A percentile compares a stretch with the other conserved stretches of the same genome.
These are phyloP conservation scores for Acanthamoeba sp. DNA, from an alignment of 208 protist genomes.

Conservation along the genomic window DNA sequence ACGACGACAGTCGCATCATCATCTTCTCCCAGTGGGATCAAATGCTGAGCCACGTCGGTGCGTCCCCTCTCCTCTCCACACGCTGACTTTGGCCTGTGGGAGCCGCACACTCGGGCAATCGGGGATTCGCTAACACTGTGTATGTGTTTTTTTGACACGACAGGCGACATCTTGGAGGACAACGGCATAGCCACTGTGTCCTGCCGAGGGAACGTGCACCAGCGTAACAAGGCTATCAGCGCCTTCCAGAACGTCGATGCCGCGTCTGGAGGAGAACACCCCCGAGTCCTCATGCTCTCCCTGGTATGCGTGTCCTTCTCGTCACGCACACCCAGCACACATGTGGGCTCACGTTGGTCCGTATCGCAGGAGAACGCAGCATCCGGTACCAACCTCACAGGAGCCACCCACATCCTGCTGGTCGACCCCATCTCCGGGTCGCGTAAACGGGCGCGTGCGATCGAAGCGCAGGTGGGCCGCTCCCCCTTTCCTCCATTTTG, in stretches of 20 bases:
- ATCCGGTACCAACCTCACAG: constrained; percentile 77
- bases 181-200: constrained; percentile 53
- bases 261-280: not conserved
- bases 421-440: constrained; percentile 74
- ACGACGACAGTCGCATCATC: constrained; percentile 46
- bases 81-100: no score
- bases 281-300: constrained; percentile 77
- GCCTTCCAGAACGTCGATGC: constrained; percentile 52
- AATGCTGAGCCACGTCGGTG: constrained; percentile 18
- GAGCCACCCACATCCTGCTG: constrained; percentile 75
- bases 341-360: not conserved
- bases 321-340: not conserved
- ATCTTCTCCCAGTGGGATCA: constrained; percentile 68
- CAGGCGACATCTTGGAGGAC: constrained; percentile 38
- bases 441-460: constrained; percentile 26
- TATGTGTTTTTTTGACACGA: no score
- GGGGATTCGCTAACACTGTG: no score
- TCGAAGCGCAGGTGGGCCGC: not conserved
- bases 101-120: no score
- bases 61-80: no score
- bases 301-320: not conserved
- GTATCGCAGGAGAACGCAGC: constrained; percentile 68
- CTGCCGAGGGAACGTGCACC: constrained; percentile 76
- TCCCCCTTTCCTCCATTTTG: not conserved
- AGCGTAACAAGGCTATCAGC: constrained; percentile 78